Percentiles rank a stretch among this genome's conserved stretches.
Conservation (phyloP, 164 flowering plant species). For the Magnolia changhungtana region DNA sequence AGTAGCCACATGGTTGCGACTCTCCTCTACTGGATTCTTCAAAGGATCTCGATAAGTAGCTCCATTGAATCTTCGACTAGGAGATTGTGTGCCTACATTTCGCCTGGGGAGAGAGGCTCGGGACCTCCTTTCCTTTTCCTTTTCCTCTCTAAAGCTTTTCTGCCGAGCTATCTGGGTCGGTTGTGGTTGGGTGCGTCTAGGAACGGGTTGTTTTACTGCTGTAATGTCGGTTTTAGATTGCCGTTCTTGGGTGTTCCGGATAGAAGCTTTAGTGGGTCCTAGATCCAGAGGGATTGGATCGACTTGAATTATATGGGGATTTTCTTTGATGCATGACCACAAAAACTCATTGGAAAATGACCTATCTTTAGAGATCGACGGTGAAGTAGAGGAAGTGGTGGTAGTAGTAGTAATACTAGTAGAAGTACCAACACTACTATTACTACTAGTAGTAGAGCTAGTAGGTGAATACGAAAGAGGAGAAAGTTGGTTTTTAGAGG, state of each 20-base stretch:
- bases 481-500: constrained; percentile 12
- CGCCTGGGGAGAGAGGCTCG: constrained; percentile 12
- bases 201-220: constrained; percentile 7
- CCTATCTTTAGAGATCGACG: constrained; percentile 24
- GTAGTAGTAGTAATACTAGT: constrained; percentile 6
- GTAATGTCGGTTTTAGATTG: constrained; percentile 1
- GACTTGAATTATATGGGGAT: constrained; percentile 45
- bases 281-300: constrained; percentile 14
- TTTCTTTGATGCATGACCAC: constrained; percentile 50
- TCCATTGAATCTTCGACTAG: constrained; percentile 34
- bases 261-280: background rate
- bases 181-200: constrained; percentile 2
- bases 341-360: constrained; percentile 65
- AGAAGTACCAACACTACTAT: constrained; percentile 18
- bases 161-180: constrained; percentile 42
- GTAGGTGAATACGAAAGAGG: constrained; percentile 24
- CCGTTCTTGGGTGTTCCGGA: background rate
- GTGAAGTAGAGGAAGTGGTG: constrained; percentile 25
- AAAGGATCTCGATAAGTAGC: constrained; percentile 5
- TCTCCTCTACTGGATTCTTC: constrained; percentile 5
- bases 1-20: background rate
- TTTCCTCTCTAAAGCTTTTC: constrained; percentile 42
- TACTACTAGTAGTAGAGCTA: constrained; percentile 4
- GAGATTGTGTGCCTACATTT: constrained; percentile 39
- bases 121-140: constrained; percentile 2